These are phyloP conservation scores for Fusarium sp. DNA, from an alignment of 2,329 filamentous ascomycete genomes.

Conservation along the genomic window DNA sequence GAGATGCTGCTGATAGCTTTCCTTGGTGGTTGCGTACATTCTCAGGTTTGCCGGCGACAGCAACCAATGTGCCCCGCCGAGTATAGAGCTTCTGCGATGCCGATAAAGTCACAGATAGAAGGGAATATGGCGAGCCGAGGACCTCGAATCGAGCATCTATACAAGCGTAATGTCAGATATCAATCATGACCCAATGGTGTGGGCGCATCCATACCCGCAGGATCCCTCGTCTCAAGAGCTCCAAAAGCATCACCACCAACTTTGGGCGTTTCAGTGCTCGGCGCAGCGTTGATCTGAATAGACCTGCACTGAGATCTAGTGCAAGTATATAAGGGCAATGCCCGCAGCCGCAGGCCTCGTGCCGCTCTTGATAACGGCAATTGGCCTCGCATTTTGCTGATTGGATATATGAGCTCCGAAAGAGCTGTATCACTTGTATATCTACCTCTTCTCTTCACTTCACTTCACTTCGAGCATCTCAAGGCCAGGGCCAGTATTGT, in stretches of 20 bases:
- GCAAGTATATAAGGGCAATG: conserved; percentile 58
- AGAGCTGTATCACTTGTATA: conserved; percentile 37
- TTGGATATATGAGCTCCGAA: conserved; percentile 36
- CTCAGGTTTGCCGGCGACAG: conserved; percentile 88
- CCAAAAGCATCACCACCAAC: conserved; percentile 68
- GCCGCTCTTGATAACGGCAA: conserved; percentile 55
- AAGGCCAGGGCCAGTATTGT: conserved; percentile 26
- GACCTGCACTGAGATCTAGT: conserved; percentile 69
- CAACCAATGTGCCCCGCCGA: conserved; percentile 89
- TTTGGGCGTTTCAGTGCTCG: conserved; percentile 66
- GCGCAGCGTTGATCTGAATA: conserved; percentile 72
- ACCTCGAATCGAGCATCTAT: conserved; percentile 95
- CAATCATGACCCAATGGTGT: conserved; percentile 9
- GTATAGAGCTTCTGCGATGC: conserved; percentile 95
- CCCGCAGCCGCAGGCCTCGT: conserved; percentile 49
- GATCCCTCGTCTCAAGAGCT: conserved; percentile 60
- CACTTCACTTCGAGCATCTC: conserved; percentile 17
- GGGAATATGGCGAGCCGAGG: conserved; percentile 88
- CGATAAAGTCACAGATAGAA: conserved; percentile 92
- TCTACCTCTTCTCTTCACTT: conserved; percentile 9
- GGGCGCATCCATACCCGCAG: conserved; percentile 58
- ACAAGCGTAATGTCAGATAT: conserved; percentile 27
- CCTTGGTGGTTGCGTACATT: conserved; percentile 68
- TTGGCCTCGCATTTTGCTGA: conserved; percentile 58
- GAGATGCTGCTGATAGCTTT: background rate